Conservation (phyloP, 2,329 filamentous ascomycete genomes). For the Calonectria crousiana region DNA sequence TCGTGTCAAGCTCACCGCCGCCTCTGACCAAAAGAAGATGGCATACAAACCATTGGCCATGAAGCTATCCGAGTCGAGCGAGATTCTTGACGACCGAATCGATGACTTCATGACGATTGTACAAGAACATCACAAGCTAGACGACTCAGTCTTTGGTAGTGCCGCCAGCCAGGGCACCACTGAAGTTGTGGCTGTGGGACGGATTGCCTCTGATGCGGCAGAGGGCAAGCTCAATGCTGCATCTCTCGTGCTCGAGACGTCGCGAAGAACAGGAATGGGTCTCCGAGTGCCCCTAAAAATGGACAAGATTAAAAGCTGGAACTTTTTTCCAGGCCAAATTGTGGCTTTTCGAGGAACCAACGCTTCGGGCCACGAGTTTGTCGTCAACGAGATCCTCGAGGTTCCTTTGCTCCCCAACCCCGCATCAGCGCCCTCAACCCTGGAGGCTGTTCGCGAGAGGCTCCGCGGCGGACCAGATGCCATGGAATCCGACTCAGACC, state of each 20-base stretch:
- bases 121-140: constrained; percentile 79
- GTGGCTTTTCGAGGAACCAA: constrained; percentile 90
- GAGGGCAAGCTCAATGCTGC: constrained; percentile 89
- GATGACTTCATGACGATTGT: constrained; percentile 86
- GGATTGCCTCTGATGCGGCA: constrained; percentile 89
- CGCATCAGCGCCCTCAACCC: constrained; percentile 73
- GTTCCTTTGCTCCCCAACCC: constrained; percentile 81
- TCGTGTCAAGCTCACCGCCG: constrained; percentile 86
- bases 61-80: constrained; percentile 92
- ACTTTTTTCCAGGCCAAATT: constrained; percentile 95
- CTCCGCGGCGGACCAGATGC: constrained; percentile 74
- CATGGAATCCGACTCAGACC: constrained; percentile 65
- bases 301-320: constrained; percentile 74
- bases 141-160: constrained; percentile 87
- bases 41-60: constrained; percentile 93
- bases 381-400: constrained; percentile 80
- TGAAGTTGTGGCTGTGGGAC: constrained; percentile 89
- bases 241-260: constrained; percentile 90
- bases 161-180: constrained; percentile 86
- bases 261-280: constrained; percentile 84
- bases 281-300: constrained; percentile 85
- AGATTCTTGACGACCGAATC: constrained; percentile 94
- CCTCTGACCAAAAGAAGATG: constrained; percentile 91
- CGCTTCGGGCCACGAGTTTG: constrained; percentile 85
- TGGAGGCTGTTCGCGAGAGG: constrained; percentile 77